Base-by-base conservation (phyloP, 116 monocot species). In the Cymodocea nodosa region DNA sequence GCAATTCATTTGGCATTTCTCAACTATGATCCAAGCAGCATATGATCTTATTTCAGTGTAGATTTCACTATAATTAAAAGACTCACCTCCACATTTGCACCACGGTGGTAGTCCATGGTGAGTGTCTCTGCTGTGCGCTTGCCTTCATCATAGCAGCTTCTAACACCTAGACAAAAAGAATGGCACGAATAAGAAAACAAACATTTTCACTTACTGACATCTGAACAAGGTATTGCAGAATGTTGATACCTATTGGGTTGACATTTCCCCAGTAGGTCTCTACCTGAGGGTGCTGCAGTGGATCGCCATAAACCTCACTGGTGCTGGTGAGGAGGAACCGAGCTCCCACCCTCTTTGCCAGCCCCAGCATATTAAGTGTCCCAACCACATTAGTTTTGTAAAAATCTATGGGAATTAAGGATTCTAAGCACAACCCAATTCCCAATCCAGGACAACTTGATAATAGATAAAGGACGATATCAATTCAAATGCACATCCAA, bases 241-340 rank as follows among this genome's bases (percentile, higher is more conserved):
- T 50, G 0, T 48, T 23, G 50, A 23, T 83, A 90, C 95, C 95
- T 22, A 95, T 95, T 35, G 95, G 95, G 50, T 95, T 95, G 70
- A 95, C 95, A 66, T 95, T 95, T 61, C 95, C 95, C 95, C 90
- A 95, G 80, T 95, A 95, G 22, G 87, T 87, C 72, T 95, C 95
- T 9, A 79, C 78, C 74, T 95, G 95, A 5, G 95, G 95, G 49
- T 95, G 95, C 77, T 95, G 81, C 4, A 95, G 79, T 50, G 95
- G 95, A 62, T 95, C 95, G 3, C 90, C 95, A 53, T 95, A 95
- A 19, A 95, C 95, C 76, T 95, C 95, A 63, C 87, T 87, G 72
- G 95, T 95, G 72, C 84, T 84, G 58, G 90, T 95, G 50, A 95
- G 87, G 40, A 95, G 77, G 73, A 94, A 95, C 20, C 83, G 73